phyloP scores from a whole-genome alignment of 2,329 filamentous ascomycete species.

The Botrytis paeoniae region DNA sequence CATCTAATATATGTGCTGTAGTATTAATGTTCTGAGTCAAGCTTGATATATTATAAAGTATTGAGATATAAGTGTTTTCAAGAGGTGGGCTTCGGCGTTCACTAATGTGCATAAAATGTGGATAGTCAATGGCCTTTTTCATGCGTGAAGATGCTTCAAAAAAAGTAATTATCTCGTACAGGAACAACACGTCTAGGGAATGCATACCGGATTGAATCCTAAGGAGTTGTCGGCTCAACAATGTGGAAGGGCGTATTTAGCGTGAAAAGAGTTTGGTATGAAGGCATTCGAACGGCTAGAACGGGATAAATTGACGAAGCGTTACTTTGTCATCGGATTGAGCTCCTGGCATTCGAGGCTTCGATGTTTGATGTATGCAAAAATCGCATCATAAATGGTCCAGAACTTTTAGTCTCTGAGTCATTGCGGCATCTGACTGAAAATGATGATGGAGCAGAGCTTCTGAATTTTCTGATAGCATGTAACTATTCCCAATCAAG shows the following conservation, averaged over 20 bases:
- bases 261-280: background rate
- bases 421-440: background rate
- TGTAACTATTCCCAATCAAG: background rate
- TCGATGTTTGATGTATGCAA: background rate
- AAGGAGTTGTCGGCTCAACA: background rate
- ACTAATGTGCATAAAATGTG: background rate
- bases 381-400: background rate
- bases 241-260: background rate
- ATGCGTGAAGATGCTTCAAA: background rate
- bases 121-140: background rate
- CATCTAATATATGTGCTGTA: background rate
- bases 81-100: background rate
- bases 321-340: background rate
- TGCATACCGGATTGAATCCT: background rate
- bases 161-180: background rate
- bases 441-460: background rate
- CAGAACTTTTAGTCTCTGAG: background rate
- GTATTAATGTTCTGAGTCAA: background rate
- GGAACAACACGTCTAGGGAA: background rate
- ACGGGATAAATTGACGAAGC: background rate
- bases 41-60: background rate
- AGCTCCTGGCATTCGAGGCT: background rate
- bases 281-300: background rate
- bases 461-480: background rate
- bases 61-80: background rate